Base-by-base conservation (phyloP, 805 yeast species). In the Lachancea cidri region DNA sequence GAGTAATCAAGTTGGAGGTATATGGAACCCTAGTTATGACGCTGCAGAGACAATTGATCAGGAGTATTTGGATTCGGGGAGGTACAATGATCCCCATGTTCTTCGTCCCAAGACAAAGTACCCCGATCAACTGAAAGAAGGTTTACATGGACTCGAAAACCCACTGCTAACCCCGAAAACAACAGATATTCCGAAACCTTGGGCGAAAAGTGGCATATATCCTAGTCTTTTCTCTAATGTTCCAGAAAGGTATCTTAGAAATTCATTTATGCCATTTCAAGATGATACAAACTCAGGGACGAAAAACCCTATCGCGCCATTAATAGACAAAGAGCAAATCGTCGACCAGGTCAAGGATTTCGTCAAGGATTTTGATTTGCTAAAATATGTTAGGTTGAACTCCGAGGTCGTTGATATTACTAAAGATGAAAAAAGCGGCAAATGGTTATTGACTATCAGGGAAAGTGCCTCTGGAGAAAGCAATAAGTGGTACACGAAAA, bases 1-100 rank as follows among this genome's bases (percentile, higher is more conserved):
- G 45, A 66, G 64, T 34, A 25, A 45, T 5, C 54, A 47, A 16
- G 53, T 71, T 24, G 77, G 77, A 14, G 77, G 76, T 2, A 63
- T 70, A 4, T 72, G 76, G 76, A 45, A 53, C 15, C 41, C 53
- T 20, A 48, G 47, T 27, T 50, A 44, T 44, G 52, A 50, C 5
- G 36, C 33, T 7, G 49, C 52, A 5, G 54, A 48, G 11, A 29
- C 39, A 17, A 53, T 60, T 4, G 48, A 55, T 11, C 63, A 60
- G 33, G 55, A 55, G 4, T 20, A 60, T 2, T 45, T 63, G 14
- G 58, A 64, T 17, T 46, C 64, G 2, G 62, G 62, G 6, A 47
- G 49, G 5, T 64, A 65, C 43, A 44, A 63, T 34, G 51, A 59
- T 24, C 76, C 77, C 0, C 52, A 47, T 27, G 51, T 55, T 2